Evolutionary conservation across 345 rosid species (phyloP).

Genomic region (Pistacia atlantica): DNA sequence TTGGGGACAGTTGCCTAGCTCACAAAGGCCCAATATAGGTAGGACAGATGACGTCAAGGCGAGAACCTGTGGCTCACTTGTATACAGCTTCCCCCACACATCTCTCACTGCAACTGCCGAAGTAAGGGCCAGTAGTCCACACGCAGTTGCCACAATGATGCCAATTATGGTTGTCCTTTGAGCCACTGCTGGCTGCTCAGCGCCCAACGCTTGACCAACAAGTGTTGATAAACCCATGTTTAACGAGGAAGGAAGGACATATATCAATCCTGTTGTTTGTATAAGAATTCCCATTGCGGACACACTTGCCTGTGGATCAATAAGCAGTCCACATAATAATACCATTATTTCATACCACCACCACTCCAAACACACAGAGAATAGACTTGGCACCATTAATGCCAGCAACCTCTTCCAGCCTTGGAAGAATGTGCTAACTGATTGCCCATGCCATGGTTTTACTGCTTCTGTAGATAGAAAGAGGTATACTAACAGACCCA

Average conservation of each 20-base stretch:
- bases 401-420: conserved; percentile 29
- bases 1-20: conserved; percentile 39
- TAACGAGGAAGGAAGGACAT: conserved; percentile 37
- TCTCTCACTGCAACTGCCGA: conserved; percentile 26
- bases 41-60: conserved; percentile 29
- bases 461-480: conserved; percentile 21
- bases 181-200: conserved; percentile 29
- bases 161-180: conserved; percentile 24
- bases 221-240: conserved; percentile 29
- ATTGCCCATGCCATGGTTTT: conserved; percentile 36
- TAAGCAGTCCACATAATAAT: conserved; percentile 33
- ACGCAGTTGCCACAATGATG: conserved; percentile 21
- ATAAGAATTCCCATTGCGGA: conserved; percentile 45
- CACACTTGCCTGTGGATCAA: conserved; percentile 31
- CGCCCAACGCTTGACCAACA: conserved; percentile 36
- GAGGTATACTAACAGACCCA: conserved; percentile 29
- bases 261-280: conserved; percentile 39
- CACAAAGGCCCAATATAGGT: conserved; percentile 41
- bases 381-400: conserved; percentile 29
- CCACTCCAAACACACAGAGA: conserved; percentile 43
- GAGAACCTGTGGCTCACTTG: conserved; percentile 29
- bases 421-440: neutral
- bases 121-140: conserved; percentile 26
- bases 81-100: conserved; percentile 34
- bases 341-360: conserved; percentile 49